phyloP scores from a whole-genome alignment of 495 filamentous ascomycete species.

The Penicillium tannophilum region DNA sequence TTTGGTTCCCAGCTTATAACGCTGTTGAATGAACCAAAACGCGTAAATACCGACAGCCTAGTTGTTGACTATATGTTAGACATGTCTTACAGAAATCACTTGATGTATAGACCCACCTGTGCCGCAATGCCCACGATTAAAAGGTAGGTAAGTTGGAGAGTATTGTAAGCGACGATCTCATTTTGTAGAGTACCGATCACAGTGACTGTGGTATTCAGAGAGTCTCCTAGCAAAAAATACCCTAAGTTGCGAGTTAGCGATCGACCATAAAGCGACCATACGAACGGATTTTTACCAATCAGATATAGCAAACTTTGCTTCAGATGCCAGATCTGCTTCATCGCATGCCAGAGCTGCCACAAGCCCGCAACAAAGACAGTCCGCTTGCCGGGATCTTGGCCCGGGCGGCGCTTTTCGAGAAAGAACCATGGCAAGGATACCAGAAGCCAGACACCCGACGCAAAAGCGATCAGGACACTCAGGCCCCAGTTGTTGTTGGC shows the following conservation, averaged over 20 bases:
- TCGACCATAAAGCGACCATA: not conserved
- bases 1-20: conserved; percentile 55
- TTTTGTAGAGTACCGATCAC: conserved; percentile 67
- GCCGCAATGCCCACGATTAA: conserved; percentile 64
- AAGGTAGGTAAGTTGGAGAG: conserved; percentile 61
- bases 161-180: conserved; percentile 61
- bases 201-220: conserved; percentile 67
- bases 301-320: conserved; percentile 67
- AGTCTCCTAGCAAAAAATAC: conserved; percentile 67
- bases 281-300: conserved; percentile 41
- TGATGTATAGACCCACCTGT: conserved; percentile 39
- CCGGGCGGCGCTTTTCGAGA: conserved; percentile 62
- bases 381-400: conserved; percentile 50
- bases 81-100: not conserved
- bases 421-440: conserved; percentile 65
- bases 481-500: conserved; percentile 67
- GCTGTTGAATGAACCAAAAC: conserved; percentile 61
- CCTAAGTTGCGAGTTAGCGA: conserved; percentile 31
- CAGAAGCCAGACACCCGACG: conserved; percentile 62
- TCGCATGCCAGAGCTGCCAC: conserved; percentile 59
- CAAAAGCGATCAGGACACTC: conserved; percentile 65
- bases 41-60: conserved; percentile 60
- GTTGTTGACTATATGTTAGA: not conserved
- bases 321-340: conserved; percentile 60
- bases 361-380: conserved; percentile 57